Evolutionary conservation across 768 basidiomycete genomes (phyloP).

Genomic region (Termitomyces sp.): DNA sequence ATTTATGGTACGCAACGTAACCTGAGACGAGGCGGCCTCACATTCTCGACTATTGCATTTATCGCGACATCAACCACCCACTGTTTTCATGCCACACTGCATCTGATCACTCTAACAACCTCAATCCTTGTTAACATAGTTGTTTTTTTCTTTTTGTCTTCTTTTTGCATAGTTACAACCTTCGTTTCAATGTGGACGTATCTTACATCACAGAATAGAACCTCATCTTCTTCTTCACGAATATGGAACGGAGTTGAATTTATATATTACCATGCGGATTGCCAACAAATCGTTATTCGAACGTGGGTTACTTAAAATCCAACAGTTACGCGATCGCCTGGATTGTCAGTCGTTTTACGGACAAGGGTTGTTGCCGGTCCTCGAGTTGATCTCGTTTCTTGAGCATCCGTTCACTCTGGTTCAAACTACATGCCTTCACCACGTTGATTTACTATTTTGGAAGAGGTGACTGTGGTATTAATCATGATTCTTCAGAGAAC

Average conservation of each 20-base stretch:
- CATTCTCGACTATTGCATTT: conserved; percentile 12
- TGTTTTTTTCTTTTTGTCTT: neutral
- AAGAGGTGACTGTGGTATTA: neutral
- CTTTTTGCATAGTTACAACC: conserved; percentile 25
- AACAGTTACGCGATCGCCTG: neutral
- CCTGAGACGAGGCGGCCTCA: neutral
- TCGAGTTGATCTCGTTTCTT: neutral
- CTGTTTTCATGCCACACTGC: conserved; percentile 11
- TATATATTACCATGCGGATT: no score
- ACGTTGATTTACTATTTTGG: neutral
- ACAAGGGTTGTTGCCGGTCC: neutral
- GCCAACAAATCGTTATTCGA: neutral
- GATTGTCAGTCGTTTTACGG: neutral
- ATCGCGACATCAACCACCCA: conserved; percentile 3
- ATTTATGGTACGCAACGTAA: neutral
- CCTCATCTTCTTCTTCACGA: neutral
- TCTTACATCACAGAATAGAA: conserved; percentile 19
- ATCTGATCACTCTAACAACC: conserved; percentile 12
- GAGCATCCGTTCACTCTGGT: neutral
- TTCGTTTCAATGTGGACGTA: conserved; percentile 15
- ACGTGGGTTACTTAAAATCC: neutral
- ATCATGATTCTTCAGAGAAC: neutral
- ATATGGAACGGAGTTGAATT: neutral
- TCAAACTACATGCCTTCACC: neutral
- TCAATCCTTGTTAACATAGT: conserved; percentile 13